A percentile compares a stretch with the other conserved stretches of the same genome.
These are phyloP conservation scores for Xylaria castorea DNA, from an alignment of 495 filamentous ascomycete genomes.

Conservation along the genomic window DNA sequence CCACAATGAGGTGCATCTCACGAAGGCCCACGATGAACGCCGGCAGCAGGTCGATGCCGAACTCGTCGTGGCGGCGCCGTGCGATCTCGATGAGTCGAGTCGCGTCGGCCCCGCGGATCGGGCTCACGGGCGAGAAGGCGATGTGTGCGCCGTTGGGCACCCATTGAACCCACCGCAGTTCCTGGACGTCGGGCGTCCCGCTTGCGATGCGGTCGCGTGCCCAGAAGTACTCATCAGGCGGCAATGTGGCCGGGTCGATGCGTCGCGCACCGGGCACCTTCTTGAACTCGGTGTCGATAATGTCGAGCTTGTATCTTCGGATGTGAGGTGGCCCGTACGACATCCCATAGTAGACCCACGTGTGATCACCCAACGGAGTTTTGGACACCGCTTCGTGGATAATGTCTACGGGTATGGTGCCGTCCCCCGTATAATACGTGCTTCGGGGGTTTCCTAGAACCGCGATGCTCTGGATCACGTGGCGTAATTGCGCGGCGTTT, in stretches of 20 bases:
- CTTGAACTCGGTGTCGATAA: slow-evolving; percentile 48
- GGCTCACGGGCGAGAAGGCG: slow-evolving; percentile 60
- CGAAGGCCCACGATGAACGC: slow-evolving; percentile 57
- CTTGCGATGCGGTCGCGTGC: slow-evolving; percentile 46
- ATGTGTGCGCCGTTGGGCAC: slow-evolving; percentile 59
- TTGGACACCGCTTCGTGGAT: slow-evolving; percentile 47
- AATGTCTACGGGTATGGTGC: slow-evolving; percentile 46
- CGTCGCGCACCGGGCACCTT: slow-evolving; percentile 47
- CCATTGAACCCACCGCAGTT: slow-evolving; percentile 62
- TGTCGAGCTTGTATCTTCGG: slow-evolving; percentile 40
- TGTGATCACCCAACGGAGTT: slow-evolving; percentile 49
- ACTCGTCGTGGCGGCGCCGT: slow-evolving; percentile 42
- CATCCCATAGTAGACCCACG: slow-evolving; percentile 61
- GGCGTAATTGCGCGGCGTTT: slow-evolving; percentile 63
- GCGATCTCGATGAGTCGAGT: slow-evolving; percentile 40
- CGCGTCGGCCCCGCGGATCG: slow-evolving; percentile 51
- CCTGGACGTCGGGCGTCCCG: slow-evolving; percentile 54
- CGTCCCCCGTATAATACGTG: slow-evolving; percentile 51
- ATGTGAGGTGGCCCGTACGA: slow-evolving; percentile 47
- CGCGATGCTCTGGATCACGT: slow-evolving; percentile 58
- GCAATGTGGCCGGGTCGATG: slow-evolving; percentile 44
- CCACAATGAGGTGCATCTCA: slow-evolving; percentile 65
- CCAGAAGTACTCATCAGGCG: slow-evolving; percentile 44
- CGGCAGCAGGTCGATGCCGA: slow-evolving; percentile 57
- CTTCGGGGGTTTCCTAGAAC: slow-evolving; percentile 52